Percentiles rank a stretch among this genome's conserved stretches.
Evolutionary conservation across 371 early-diverging fungal species (phyloP).

Genomic region (Syncephalastrum contaminatum): DNA sequence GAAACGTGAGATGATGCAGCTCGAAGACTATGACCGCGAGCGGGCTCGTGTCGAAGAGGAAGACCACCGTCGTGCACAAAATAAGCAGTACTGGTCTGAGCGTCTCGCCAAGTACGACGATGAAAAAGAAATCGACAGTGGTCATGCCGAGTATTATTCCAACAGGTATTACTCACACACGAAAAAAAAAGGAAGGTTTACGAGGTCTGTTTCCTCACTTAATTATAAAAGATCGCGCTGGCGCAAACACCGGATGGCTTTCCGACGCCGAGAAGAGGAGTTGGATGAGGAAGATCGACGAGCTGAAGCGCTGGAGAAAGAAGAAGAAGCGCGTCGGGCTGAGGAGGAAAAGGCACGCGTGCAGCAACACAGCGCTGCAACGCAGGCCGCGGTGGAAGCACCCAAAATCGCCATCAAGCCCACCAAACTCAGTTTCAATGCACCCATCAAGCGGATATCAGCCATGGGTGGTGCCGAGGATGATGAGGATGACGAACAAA

Average conservation of each 20-base stretch:
- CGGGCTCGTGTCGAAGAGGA: conserved; percentile 48
- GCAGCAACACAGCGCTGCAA: conserved; percentile 18
- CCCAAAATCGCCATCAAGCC: conserved; percentile 39
- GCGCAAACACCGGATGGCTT: conserved; percentile 61
- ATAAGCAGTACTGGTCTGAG: conserved; percentile 50
- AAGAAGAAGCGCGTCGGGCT: conserved; percentile 31
- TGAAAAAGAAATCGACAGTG: conserved; percentile 62
- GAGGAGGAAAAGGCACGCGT: conserved; percentile 35
- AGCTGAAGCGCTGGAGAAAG: conserved; percentile 56
- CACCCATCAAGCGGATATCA: conserved; percentile 42
- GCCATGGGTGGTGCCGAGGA: conserved; percentile 50
- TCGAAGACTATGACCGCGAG: conserved; percentile 57
- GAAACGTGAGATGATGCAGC: conserved; percentile 51
- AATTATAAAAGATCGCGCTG: conserved; percentile 56
- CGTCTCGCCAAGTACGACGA: conserved; percentile 75
- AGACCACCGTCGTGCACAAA: conserved; percentile 40
- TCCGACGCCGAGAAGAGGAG: conserved; percentile 68
- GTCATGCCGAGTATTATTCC: conserved; percentile 67
- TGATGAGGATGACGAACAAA: conserved; percentile 59
- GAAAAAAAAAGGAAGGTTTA: background rate
- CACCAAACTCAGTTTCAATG: conserved; percentile 49
- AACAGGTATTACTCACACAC: conserved; percentile 52
- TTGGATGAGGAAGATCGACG: conserved; percentile 69
- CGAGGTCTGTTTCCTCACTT: background rate
- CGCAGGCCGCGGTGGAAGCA: conserved; percentile 30